A percentile compares a stretch with the other conserved stretches of the same genome.
phyloP scores from a whole-genome alignment of 2,329 filamentous ascomycete species.

The Fusarium annulatum region DNA sequence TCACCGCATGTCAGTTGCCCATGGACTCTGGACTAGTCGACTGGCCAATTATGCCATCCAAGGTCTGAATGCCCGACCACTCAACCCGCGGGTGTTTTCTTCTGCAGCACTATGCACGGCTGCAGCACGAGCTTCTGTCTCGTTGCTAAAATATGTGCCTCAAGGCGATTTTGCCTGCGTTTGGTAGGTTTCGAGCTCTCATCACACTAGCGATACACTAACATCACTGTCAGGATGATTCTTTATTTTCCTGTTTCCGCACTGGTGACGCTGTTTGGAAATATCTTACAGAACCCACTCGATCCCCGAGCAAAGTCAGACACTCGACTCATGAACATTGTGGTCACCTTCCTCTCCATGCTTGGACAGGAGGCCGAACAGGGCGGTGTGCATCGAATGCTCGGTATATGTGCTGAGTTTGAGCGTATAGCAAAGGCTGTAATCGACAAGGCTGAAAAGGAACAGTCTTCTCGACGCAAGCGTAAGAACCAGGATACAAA shows the following conservation, averaged over 20 bases:
- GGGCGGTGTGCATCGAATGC: slow-evolving; percentile 91
- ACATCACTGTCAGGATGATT: slow-evolving; percentile 72
- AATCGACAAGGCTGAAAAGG: slow-evolving; percentile 90
- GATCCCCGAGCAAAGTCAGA: slow-evolving; percentile 90
- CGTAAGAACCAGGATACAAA: slow-evolving; percentile 75
- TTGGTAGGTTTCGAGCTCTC: slow-evolving; percentile 71
- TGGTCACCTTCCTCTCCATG: slow-evolving; percentile 91
- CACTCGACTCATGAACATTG: slow-evolving; percentile 88
- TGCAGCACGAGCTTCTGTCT: slow-evolving; percentile 91
- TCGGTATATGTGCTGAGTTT: slow-evolving; percentile 94
- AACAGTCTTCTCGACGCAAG: slow-evolving; percentile 82
- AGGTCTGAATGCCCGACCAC: slow-evolving; percentile 86
- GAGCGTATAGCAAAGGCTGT: slow-evolving; percentile 92
- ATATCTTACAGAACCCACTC: slow-evolving; percentile 94
- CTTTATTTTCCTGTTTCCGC: slow-evolving; percentile 97
- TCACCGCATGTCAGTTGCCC: slow-evolving; percentile 97
- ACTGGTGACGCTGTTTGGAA: slow-evolving; percentile 93
- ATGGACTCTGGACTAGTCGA: slow-evolving; percentile 97
- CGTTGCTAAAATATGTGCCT: slow-evolving; percentile 93
- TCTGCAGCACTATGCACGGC: slow-evolving; percentile 93
- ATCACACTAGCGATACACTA: slow-evolving; percentile 37
- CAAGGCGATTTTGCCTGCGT: slow-evolving; percentile 95
- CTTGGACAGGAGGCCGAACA: slow-evolving; percentile 91
- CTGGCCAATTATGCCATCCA: slow-evolving; percentile 95
- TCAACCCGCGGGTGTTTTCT: slow-evolving; percentile 95